phyloP scores from a whole-genome alignment of 441 rosid species.

The Syzygium malaccense region DNA sequence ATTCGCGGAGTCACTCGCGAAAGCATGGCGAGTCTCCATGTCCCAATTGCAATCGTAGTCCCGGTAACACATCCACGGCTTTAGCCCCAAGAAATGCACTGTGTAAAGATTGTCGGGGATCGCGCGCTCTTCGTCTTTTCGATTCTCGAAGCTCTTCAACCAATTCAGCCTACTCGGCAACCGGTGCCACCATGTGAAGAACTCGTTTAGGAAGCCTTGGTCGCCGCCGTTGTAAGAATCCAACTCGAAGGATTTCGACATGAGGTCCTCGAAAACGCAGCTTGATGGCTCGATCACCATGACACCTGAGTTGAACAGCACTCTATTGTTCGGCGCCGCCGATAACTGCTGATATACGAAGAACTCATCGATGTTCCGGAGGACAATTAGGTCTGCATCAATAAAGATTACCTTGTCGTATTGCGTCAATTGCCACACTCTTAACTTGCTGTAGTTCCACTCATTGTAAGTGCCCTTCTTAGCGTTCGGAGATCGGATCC shows the following conservation, averaged over 20 bases:
- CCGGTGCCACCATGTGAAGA: slow-evolving; percentile 87
- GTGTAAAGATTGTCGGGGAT: slow-evolving; percentile 21
- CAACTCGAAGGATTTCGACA: slow-evolving; percentile 26
- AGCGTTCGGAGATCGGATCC: slow-evolving; percentile 58
- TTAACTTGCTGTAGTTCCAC: slow-evolving; percentile 73
- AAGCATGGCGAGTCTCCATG: slow-evolving; percentile 18
- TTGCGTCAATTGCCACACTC: slow-evolving; percentile 50
- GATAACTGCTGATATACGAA: slow-evolving; percentile 61
- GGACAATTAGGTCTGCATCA: slow-evolving; percentile 53
- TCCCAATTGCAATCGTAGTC: slow-evolving; percentile 96
- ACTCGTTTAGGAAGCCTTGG: slow-evolving; percentile 77
- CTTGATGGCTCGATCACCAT: slow-evolving; percentile 82
- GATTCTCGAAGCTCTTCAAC: slow-evolving; percentile 21
- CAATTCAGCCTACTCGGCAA: slow-evolving; percentile 40
- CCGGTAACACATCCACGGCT: slow-evolving; percentile 84
- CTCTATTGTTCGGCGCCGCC: slow-evolving; percentile 29
- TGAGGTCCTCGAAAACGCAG: slow-evolving; percentile 48
- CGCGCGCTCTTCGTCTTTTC: neutral
- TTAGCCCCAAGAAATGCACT: slow-evolving; percentile 63
- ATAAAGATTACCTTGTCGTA: slow-evolving; percentile 62
- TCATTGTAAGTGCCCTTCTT: slow-evolving; percentile 52
- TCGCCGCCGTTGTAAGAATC: slow-evolving; percentile 73
- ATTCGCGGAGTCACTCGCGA: slow-evolving; percentile 62
- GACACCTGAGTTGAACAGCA: slow-evolving; percentile 65
- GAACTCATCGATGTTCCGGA: slow-evolving; percentile 40